phyloP scores from a whole-genome alignment of 108 stramenopile genomes.

The Cyclostephanos tholiformis region DNA sequence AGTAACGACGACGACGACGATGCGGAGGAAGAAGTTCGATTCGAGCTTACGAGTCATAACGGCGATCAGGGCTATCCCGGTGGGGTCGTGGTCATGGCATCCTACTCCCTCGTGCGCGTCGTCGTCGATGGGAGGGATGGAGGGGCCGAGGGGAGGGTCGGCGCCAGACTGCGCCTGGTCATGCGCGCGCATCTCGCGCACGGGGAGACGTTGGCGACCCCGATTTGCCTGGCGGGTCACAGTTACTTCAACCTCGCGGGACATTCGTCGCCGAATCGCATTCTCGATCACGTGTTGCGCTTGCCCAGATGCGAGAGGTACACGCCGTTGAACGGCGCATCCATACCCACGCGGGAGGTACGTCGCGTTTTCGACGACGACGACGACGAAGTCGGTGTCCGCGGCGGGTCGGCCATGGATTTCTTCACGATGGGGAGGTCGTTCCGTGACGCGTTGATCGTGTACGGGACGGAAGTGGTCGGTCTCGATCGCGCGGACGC shows the following conservation, averaged over 20 bases:
- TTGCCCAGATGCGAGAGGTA: constrained; percentile 61
- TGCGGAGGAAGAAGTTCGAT: constrained; percentile 38
- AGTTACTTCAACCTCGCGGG: constrained; percentile 84
- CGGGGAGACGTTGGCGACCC: constrained; percentile 56
- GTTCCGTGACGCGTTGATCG: constrained; percentile 55
- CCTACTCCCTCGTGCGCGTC: constrained; percentile 58
- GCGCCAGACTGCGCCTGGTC: constrained; percentile 46
- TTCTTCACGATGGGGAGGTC: constrained; percentile 48
- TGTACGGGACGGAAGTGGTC: constrained; percentile 40
- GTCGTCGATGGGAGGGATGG: neutral
- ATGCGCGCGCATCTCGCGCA: constrained; percentile 58
- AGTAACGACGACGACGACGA: too few relatives aligned
- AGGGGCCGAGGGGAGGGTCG: constrained; percentile 1
- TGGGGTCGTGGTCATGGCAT: constrained; percentile 56
- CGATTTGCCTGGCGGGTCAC: constrained; percentile 82
- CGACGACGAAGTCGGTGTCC: neutral
- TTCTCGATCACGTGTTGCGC: constrained; percentile 68
- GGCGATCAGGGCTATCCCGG: constrained; percentile 89
- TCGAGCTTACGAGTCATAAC: constrained; percentile 61
- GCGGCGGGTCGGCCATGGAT: constrained; percentile 54
- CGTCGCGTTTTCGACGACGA: constrained; percentile 39
- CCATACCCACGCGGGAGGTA: constrained; percentile 78
- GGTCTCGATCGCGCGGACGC: constrained; percentile 30
- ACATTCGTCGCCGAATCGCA: constrained; percentile 42
- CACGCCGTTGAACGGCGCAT: constrained; percentile 65